phyloP scores from a whole-genome alignment of 2,329 filamentous ascomycete genomes.

The Colletotrichum eleusines region DNA sequence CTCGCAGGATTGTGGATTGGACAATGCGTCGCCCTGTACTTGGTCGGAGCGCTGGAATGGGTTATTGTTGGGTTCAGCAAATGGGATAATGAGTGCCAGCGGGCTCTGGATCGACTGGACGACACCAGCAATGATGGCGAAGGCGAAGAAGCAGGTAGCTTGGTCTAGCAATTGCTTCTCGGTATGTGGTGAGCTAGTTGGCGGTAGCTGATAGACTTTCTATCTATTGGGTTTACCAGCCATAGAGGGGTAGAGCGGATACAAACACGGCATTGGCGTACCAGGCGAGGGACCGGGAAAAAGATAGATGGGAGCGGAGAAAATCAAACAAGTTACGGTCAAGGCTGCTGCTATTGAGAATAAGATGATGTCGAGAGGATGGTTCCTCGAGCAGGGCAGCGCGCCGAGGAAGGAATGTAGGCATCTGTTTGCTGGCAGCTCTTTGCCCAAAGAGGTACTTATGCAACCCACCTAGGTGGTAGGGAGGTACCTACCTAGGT shows the following conservation, averaged over 20 bases:
- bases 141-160: not conserved
- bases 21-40: constrained; percentile 83
- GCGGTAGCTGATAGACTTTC: not conserved
- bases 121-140: constrained; percentile 45
- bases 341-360: not conserved
- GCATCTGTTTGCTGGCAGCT: not conserved
- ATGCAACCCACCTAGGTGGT: too few species aligned
- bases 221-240: not conserved
- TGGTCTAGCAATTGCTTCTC: not conserved
- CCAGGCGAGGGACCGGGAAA: not conserved
- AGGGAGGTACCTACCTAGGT: too few species aligned
- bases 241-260: not conserved
- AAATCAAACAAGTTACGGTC: not conserved
- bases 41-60: constrained; percentile 85
- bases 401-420: not conserved
- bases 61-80: constrained; percentile 80
- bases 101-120: constrained; percentile 79
- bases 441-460: too few species aligned
- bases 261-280: not conserved
- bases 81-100: constrained; percentile 80
- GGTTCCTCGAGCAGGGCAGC: not conserved
- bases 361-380: not conserved
- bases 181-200: not conserved
- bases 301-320: not conserved
- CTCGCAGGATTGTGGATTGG: constrained; percentile 85